A percentile compares a stretch with the other conserved stretches of the same genome.
Conservation (phyloP, 352 stramenopile genomes). For the Phytophthora fragariae region DNA sequence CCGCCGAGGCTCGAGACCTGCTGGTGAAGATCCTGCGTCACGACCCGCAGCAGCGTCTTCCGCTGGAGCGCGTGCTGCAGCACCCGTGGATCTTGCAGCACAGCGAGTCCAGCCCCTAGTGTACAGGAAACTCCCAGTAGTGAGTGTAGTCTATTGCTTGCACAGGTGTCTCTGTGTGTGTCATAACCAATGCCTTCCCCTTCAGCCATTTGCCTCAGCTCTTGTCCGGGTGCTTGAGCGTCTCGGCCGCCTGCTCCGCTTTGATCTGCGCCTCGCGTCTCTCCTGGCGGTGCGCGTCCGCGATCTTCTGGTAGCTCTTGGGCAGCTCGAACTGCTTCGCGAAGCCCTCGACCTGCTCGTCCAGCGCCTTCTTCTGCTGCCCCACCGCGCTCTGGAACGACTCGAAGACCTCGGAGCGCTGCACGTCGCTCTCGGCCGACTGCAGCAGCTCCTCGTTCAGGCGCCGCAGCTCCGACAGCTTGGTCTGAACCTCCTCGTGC, state of each 20-base stretch:
- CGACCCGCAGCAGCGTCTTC: slow-evolving; percentile 94
- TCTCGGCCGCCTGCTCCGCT: slow-evolving; percentile 14
- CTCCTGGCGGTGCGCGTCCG: slow-evolving; percentile 54
- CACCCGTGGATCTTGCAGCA: slow-evolving; percentile 96
- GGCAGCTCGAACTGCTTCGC: slow-evolving; percentile 82
- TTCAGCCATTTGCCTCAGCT: slow-evolving; percentile 6
- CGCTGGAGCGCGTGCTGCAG: slow-evolving; percentile 91
- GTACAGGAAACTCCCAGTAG: slow-evolving; percentile 34
- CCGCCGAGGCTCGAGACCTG: slow-evolving; percentile 92
- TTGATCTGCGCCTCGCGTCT: slow-evolving; percentile 13
- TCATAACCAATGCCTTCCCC: slow-evolving; percentile 12
- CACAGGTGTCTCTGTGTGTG: slow-evolving; percentile 33
- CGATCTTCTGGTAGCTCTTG: slow-evolving; percentile 74
- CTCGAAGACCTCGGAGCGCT: slow-evolving; percentile 65
- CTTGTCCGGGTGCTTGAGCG: slow-evolving; percentile 22
- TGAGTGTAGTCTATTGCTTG: slow-evolving; percentile 46
- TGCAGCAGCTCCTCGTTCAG: slow-evolving; percentile 73
- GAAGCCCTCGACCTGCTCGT: slow-evolving; percentile 72
- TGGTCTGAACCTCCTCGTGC: slow-evolving; percentile 64
- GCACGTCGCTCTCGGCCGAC: slow-evolving; percentile 58
- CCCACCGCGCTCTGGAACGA: slow-evolving; percentile 57
- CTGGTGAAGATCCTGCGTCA: slow-evolving; percentile 96
- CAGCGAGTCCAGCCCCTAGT: slow-evolving; percentile 41
- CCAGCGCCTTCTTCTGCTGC: slow-evolving; percentile 72
- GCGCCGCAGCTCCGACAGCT: slow-evolving; percentile 63